Evolutionary conservation across 1,139 yeast species (phyloP), one percentile per base, ranked within the genome.

Genomic region (Saccharomycopsis crataegensis): DNA sequence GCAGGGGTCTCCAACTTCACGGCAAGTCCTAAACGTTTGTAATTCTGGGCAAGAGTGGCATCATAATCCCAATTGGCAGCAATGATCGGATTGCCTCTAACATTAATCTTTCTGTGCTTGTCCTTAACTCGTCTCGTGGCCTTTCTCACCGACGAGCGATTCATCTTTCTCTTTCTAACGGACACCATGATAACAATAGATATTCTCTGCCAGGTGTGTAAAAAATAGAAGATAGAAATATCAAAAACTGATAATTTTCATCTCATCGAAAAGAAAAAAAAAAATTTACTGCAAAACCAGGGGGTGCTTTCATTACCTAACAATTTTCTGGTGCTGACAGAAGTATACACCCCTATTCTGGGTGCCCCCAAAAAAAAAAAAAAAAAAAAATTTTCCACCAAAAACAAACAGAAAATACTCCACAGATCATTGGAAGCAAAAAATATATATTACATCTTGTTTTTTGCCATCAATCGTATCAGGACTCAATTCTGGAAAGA

Each of bases 41-140:
- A 87, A 65, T 93, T 93, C 66, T 93, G 98, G 55, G 82, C 77
- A 57, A 91, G 71, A 0, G 99, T 91, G 59, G 85, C 75, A 28
- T 79, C 77, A 58, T 82, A 77, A 70, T 93, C 96, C 99, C 99
- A 93, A 68, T 90, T 79, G 38, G 82, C 87, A 7, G 89, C 94
- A 60, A 93, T 86, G 60, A 93, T 79, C 2, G 96, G 89, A 66
- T 89, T 87, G 1, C 86, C 74, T 53, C 76, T 75, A 37, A 86
- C 79, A 59, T 80, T 81, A 57, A 82, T 70, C 60, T 81, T 75
- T 64, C 84, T 77, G 64, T 83, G 83, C 62, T 77, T 82, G 63
- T 86, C 91, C 66, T 86, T 86, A 49, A 70, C 69, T 62, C 83
- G 76, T 66, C 94, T 77, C 46, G 90, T 80, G 62, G 78, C 79